These are phyloP conservation scores for Aureobasidium lini DNA, from an alignment of 2,329 filamentous ascomycete species.

Conservation along the genomic window DNA sequence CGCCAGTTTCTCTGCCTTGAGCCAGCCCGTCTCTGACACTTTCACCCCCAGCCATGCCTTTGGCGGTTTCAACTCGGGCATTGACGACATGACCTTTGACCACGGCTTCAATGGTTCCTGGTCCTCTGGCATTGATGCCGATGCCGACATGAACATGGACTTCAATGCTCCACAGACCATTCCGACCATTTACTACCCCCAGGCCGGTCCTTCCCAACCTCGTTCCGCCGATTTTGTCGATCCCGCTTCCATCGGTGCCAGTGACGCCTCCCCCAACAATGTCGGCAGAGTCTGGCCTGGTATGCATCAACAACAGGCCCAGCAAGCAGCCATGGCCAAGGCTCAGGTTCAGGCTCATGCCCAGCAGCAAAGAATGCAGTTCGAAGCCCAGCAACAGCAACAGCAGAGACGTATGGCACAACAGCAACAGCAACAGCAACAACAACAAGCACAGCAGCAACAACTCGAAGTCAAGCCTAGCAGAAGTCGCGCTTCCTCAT, in stretches of 20 bases:
- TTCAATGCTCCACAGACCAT: slow-evolving; percentile 43
- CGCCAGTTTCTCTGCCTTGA: slow-evolving; percentile 71
- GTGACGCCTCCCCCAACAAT: slow-evolving; percentile 48
- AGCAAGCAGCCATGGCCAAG: slow-evolving; percentile 54
- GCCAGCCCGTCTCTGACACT: slow-evolving; percentile 34
- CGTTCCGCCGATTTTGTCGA: slow-evolving; percentile 55
- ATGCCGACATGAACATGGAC: slow-evolving; percentile 61
- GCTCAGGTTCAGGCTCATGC: slow-evolving; percentile 26
- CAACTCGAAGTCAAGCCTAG: slow-evolving; percentile 37
- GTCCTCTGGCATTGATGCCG: slow-evolving; percentile 43
- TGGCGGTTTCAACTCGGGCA: slow-evolving; percentile 45
- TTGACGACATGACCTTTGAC: slow-evolving; percentile 61
- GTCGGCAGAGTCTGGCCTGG: slow-evolving; percentile 77
- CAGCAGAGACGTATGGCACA: slow-evolving; percentile 26
- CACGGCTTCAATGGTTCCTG: slow-evolving; percentile 49
- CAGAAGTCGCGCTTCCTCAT: slow-evolving; percentile 29
- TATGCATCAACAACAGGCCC: slow-evolving; percentile 84
- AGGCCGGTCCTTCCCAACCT: slow-evolving; percentile 29
- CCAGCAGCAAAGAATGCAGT: slow-evolving; percentile 38
- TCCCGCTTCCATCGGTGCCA: slow-evolving; percentile 62
- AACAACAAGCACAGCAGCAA: slow-evolving; percentile 23
- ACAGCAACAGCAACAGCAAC: slow-evolving; percentile 27
- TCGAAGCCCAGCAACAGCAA: slow-evolving; percentile 23
- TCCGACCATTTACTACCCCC: slow-evolving; percentile 58
- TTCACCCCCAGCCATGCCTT: slow-evolving; percentile 57